Conservation (phyloP, 1,284 basidiomycete genomes). For the Porogramme epimiltina region DNA sequence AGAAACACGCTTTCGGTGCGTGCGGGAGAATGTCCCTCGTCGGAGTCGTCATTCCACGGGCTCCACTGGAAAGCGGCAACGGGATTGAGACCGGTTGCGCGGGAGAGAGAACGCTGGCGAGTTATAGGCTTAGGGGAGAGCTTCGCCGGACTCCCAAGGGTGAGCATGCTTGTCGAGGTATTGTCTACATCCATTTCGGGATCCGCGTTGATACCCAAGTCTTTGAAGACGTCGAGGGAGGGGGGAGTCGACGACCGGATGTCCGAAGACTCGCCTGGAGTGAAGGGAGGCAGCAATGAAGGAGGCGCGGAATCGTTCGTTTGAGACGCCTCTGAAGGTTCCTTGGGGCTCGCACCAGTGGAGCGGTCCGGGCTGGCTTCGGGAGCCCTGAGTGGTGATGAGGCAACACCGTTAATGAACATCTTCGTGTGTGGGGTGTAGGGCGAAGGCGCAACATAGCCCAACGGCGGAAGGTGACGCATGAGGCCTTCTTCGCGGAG, state of each 20-base stretch:
- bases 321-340: not conserved
- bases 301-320: not conserved
- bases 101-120: not conserved
- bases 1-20: not conserved
- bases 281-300: constrained; percentile 2
- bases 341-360: constrained; percentile 2
- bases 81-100: not conserved
- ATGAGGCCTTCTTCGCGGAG: no score
- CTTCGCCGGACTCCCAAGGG: not conserved
- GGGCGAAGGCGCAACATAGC: no score
- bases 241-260: not conserved
- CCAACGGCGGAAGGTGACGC: no score
- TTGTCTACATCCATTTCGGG: constrained; percentile 6
- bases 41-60: no score
- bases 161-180: not conserved
- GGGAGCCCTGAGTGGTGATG: constrained; percentile 1
- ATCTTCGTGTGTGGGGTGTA: constrained; percentile 11
- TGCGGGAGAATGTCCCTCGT: not conserved
- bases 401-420: constrained; percentile 9
- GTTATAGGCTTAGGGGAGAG: not conserved
- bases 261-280: not conserved
- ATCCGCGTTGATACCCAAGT: not conserved
- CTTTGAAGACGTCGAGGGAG: not conserved
- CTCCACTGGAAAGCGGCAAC: no score
- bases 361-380: constrained; percentile 7